These are phyloP conservation scores for Colletotrichum limetticola DNA, from an alignment of 2,329 filamentous ascomycete genomes.

Conservation along the genomic window DNA sequence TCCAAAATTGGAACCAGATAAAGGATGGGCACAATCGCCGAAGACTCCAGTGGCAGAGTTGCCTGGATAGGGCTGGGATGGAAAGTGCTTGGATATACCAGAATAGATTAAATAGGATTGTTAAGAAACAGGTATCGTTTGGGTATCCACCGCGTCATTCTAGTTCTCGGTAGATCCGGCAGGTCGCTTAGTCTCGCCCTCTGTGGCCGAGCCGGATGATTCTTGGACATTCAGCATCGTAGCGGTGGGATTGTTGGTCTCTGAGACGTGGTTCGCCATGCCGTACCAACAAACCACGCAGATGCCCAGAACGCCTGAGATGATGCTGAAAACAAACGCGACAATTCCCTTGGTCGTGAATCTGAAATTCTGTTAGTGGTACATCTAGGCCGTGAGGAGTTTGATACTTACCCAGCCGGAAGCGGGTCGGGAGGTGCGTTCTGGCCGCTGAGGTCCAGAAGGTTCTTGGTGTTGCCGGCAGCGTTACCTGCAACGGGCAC, in stretches of 20 bases:
- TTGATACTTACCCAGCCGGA: constrained; percentile 65
- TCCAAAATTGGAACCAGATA: background rate
- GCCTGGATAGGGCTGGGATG: background rate
- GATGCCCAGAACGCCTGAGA: constrained; percentile 77
- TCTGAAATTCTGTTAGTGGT: constrained; percentile 40
- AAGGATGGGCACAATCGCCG: background rate
- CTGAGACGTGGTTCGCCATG: constrained; percentile 42
- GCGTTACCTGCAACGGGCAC: constrained; percentile 75
- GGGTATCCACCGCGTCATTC: constrained; percentile 43
- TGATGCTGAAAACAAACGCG: constrained; percentile 77
- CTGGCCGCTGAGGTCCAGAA: constrained; percentile 72
- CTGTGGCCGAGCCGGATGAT: no score
- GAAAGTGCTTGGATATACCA: background rate
- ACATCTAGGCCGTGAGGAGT: background rate
- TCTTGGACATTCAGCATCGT: no score
- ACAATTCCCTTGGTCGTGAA: constrained; percentile 79
- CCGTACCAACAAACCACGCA: constrained; percentile 76
- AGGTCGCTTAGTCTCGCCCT: no score
- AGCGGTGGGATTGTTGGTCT: no score
- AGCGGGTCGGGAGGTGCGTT: constrained; percentile 65
- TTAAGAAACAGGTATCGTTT: background rate
- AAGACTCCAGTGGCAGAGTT: background rate
- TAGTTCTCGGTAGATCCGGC: no score
- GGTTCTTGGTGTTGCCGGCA: constrained; percentile 74
- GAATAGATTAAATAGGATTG: background rate